A percentile compares a stretch with the other conserved stretches of the same genome.
Conservation (phyloP, 2,329 filamentous ascomycete species). For the Ambrosiella cleistominuta region DNA sequence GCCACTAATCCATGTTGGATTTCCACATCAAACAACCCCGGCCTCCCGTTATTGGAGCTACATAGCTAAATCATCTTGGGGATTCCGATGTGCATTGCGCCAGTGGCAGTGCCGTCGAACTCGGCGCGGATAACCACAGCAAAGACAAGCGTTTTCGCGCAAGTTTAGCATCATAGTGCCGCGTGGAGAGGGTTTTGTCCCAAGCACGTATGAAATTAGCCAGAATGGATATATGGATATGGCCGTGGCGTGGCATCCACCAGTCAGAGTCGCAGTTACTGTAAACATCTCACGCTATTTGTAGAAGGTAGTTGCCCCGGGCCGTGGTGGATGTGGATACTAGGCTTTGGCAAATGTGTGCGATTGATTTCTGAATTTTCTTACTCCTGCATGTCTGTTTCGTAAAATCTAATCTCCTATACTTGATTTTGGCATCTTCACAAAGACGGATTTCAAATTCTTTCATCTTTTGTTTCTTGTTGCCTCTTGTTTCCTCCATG, state of each 20-base stretch:
- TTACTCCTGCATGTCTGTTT: not conserved
- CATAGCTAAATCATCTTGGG: not conserved
- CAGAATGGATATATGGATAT: not conserved
- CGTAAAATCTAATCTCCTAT: not conserved
- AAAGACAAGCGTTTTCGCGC: not conserved
- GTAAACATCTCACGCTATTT: not conserved
- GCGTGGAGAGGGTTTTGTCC: not conserved
- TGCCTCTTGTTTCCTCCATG: conserved; percentile 1
- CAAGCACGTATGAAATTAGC: no score
- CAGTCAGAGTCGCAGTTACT: not conserved
- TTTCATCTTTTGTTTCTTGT: not conserved
- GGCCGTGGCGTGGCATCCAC: not conserved
- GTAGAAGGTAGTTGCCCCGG: not conserved
- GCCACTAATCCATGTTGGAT: not conserved
- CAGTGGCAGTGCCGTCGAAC: not conserved
- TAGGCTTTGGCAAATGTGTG: no score
- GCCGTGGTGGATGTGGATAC: not conserved
- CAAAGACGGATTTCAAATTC: not conserved
- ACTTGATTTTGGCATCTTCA: not conserved
- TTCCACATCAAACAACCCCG: not conserved
- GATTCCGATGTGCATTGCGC: not conserved
- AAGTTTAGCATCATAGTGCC: not conserved
- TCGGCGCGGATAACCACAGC: not conserved
- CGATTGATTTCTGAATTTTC: no score
- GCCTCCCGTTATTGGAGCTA: not conserved